A percentile compares a stretch with the other conserved stretches of the same genome.
Evolutionary conservation across 805 yeast species (phyloP).

Genomic region (Teunomyces cretensis): DNA sequence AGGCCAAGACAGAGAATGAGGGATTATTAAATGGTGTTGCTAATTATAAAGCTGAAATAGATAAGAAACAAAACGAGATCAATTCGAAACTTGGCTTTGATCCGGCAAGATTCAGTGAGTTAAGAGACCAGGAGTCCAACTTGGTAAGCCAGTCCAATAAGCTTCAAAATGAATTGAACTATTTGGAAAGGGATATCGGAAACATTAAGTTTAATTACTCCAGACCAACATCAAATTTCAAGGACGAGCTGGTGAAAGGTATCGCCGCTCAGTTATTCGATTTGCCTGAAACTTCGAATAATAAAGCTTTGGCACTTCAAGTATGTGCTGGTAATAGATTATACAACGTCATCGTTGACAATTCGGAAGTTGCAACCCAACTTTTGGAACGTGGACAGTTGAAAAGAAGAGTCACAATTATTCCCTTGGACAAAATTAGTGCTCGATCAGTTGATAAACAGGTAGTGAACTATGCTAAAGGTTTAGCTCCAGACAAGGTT

Average conservation of each 20-base stretch:
- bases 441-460: slow-evolving; percentile 55
- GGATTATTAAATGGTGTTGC: slow-evolving; percentile 44
- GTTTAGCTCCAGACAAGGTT: slow-evolving; percentile 78
- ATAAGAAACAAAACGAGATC: slow-evolving; percentile 42
- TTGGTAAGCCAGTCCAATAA: slow-evolving; percentile 46
- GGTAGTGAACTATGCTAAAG: slow-evolving; percentile 63
- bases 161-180: slow-evolving; percentile 49
- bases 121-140: slow-evolving; percentile 46
- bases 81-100: slow-evolving; percentile 54
- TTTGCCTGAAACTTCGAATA: slow-evolving; percentile 53
- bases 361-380: slow-evolving; percentile 79
- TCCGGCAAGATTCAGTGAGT: slow-evolving; percentile 40
- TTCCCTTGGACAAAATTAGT: slow-evolving; percentile 85
- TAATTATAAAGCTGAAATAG: slow-evolving; percentile 37
- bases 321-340: slow-evolving; percentile 91
- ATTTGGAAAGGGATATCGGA: slow-evolving; percentile 61
- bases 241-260: slow-evolving; percentile 71
- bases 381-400: slow-evolving; percentile 76
- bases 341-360: slow-evolving; percentile 88
- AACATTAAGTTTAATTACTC: slow-evolving; percentile 75
- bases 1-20: slow-evolving; percentile 53
- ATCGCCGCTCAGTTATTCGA: slow-evolving; percentile 83
- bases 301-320: slow-evolving; percentile 80
- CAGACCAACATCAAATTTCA: slow-evolving; percentile 61
- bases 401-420: slow-evolving; percentile 80